Conservation (phyloP, 2,329 filamentous ascomycete species). For the Penicillium thymicola region DNA sequence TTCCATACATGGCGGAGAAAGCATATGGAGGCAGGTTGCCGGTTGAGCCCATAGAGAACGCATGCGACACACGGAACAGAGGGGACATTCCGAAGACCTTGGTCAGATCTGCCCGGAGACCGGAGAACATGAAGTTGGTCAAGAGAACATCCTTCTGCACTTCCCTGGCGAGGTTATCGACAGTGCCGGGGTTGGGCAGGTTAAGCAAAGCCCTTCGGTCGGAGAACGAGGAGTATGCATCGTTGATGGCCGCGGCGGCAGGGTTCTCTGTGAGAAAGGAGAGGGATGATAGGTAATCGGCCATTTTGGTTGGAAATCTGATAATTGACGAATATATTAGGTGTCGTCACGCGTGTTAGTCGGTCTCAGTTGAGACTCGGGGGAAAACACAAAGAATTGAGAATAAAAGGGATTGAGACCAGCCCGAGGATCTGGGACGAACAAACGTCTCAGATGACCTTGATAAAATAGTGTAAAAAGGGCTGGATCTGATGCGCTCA, state of each 20-base stretch:
- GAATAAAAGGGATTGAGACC: slow-evolving; percentile 26
- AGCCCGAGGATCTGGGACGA: slow-evolving; percentile 28
- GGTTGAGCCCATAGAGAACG: slow-evolving; percentile 88
- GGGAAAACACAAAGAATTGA: slow-evolving; percentile 20
- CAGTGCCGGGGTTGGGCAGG: slow-evolving; percentile 84
- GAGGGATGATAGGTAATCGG: slow-evolving; percentile 48
- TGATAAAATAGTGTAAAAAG: slow-evolving; percentile 7
- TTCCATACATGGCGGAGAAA: slow-evolving; percentile 91
- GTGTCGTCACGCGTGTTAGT: slow-evolving; percentile 26
- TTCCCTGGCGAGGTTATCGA: slow-evolving; percentile 86
- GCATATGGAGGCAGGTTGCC: slow-evolving; percentile 83
- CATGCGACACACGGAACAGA: slow-evolving; percentile 95
- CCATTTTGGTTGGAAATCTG: slow-evolving; percentile 34
- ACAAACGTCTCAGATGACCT: slow-evolving; percentile 21
- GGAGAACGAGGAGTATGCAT: slow-evolving; percentile 77
- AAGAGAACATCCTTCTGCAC: slow-evolving; percentile 95
- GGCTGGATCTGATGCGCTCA: slow-evolving; percentile 27
- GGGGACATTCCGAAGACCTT: slow-evolving; percentile 93
- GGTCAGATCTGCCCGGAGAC: slow-evolving; percentile 91
- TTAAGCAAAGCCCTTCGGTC: slow-evolving; percentile 85
- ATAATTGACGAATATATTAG: slow-evolving; percentile 15
- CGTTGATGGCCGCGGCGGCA: slow-evolving; percentile 64
- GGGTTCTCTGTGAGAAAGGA: slow-evolving; percentile 73
- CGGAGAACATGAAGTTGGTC: slow-evolving; percentile 95
- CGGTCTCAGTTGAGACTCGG: slow-evolving; percentile 24